Base-by-base conservation (phyloP, 202 grass and related monocot genomes). In the Dendrocalamus latiflorus region DNA sequence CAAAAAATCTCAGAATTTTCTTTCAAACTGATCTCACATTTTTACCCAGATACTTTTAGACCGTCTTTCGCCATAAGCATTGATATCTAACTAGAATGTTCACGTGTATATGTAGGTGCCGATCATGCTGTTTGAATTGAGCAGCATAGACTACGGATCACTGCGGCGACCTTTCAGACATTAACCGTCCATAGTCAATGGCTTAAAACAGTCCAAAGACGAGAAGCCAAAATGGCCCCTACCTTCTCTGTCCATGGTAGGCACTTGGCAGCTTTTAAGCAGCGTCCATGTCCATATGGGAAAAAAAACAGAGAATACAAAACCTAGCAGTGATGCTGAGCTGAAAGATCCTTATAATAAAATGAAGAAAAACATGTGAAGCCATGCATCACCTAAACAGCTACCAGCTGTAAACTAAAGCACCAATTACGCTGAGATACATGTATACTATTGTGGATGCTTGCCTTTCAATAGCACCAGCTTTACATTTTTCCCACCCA, bases 241-340 rank as follows among this genome's bases (percentile, higher is more conserved):
- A 28, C 65, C 57, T 41, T 60, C 60, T 20, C 21, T 67, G 72
- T 20, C 4, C 64, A 30, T 33, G 39, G 65, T 73, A 15, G 9
- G 67, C 77, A 41, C 41, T 47, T 36, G 71, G 16, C 84, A 90
- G 79, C 88, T 83, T 90, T 75, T 66, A 69, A 33, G 58, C 42
- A 37, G 78, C 83, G 56, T 89, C 77, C 65, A 75, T 80, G 56
- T 81, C 76, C 49, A 57, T 44, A 11, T n/a, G 11, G 17, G 0
- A 39, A 56, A 49, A 41, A 8, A 8, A 6, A 45, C 8, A 14
- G 4, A 21, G 3, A 2, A 20, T 21, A 51, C 21, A 76, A 59
- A 68, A 50, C 64, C 55, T 48, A 67, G 48, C 21, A 74, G 69
- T 75, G 68, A 83, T 68, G 68, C 3, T 13, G 3, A 43, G 58